Base-by-base conservation (phyloP, 108 stramenopile species). In the Chaetoceros tenuissimus region DNA sequence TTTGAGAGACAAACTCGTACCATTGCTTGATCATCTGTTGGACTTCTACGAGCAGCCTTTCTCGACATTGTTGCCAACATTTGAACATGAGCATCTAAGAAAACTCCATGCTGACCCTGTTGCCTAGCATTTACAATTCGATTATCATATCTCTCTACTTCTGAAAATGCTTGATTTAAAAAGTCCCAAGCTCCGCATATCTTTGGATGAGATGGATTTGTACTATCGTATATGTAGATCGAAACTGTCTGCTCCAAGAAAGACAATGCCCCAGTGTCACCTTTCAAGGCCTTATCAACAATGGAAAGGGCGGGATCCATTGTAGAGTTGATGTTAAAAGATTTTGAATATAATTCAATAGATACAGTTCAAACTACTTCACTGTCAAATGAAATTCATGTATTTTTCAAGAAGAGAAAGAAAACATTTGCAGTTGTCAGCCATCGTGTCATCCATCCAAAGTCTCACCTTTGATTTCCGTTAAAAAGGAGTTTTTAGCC, bases 101-200 rank as follows among this genome's bases (percentile, higher is more conserved):
- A 10, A 40, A 13, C 5, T 10, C 13, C 34, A 5, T 13, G 8
- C 5, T 40, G 13, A 5, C 8, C 8, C 48, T 26, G 29, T 49
- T 22, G 52, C 17, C 21, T 45, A 45, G 0, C 52, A 28, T 58
- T 62, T 21, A 3, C 46, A 52, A 20, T 51, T 25, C 53, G 24
- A 1, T 52, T 44, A 47, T 82, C 81, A 40, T 69, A 64, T 54
- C 87, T 75, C 55, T 89, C 87, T 10, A 84, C 64, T 60, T 89
- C 87, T 53, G 76, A 85, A 46, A 89, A 74, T 0, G 84, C 84
- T 47, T 83, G 77, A 49, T 89, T 82, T 1, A 89, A 71, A 59
- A 89, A 89, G 55, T 85, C 77, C 87, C 87, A 89, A 63, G 83
- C 81, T 0, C 87, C 87, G 49, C 79, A 89, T 0, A 79, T 81